Evolutionary conservation across 2,329 filamentous ascomycete species (phyloP), one percentile per base, ranked within the genome.

Genomic region (Fusarium irregulare): DNA sequence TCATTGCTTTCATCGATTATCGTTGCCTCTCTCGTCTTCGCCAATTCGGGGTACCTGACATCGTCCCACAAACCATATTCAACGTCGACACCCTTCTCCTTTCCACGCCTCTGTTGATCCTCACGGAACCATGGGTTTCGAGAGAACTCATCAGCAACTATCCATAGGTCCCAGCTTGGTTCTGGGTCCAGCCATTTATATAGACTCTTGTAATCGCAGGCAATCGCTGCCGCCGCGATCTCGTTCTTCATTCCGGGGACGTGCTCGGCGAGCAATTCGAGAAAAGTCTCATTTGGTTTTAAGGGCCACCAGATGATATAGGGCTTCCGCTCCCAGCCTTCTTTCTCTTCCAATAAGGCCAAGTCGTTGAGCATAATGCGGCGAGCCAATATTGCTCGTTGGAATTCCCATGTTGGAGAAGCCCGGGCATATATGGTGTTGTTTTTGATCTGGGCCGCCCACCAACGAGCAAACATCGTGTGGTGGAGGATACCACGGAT

Each of bases 301-400:
- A 65, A 30, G 2, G 62, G 62, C 62, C 62, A 62, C 62, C 62
- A 65, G 42, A 65, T 65, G 4, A 54, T 32, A 4, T 53, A 49
- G 6, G 62, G 62, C 51, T 25, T 62, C 4, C 13, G n/a, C 4
- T 46, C 51, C 58, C 51, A 65, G 5, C 23, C 21, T 0, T 57
- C 14, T 13, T 62, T 40, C 7, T 37, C 6, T 21, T 59, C 40
- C 6, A 57, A 57, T 7, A n/a, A 23, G 8, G n/a, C 3, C 2
- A 9, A 2, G 16, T 65, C 62, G n/a, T 65, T 65, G 11, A 62
- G 14, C 62, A 65, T 65, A 6, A 65, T 47, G 4, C 62, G 51
- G 1, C 62, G 47, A 1, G 62, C 58, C 12, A 37, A 7, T 27
- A 65, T 65, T 2, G 62, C 62, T 42, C 21, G 30, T 6, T 50